These are phyloP conservation scores for Balansia obtecta DNA, from an alignment of 2,329 filamentous ascomycete genomes.

Conservation along the genomic window DNA sequence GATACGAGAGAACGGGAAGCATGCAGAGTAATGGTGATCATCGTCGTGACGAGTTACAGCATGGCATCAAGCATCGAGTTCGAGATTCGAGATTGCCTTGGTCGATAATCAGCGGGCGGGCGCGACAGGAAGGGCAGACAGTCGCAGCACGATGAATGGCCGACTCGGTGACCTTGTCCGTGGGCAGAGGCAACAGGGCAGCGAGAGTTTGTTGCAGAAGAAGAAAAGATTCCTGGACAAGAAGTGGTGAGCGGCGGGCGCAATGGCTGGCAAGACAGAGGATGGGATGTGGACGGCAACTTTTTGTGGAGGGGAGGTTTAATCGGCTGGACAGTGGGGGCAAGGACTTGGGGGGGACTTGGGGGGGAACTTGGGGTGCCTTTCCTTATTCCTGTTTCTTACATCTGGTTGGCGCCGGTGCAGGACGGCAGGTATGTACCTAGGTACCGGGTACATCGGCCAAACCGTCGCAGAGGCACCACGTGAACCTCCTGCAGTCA, in stretches of 20 bases:
- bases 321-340: conserved; percentile 3
- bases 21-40: conserved; percentile 40
- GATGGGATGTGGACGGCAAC: neutral
- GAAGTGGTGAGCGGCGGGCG: neutral
- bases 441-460: neutral
- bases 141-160: conserved; percentile 2
- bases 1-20: conserved; percentile 37
- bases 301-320: conserved; percentile 5
- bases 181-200: neutral
- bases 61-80: conserved; percentile 11
- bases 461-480: neutral
- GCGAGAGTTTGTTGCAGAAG: neutral
- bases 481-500: neutral
- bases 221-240: neutral
- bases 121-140: neutral
- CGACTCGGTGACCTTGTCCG: neutral
- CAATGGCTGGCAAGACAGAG: conserved; percentile 1
- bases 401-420: too few species aligned
- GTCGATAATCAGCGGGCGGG: conserved; percentile 2
- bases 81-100: neutral
- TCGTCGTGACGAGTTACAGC: conserved; percentile 33
- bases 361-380: neutral
- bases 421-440: too few species aligned
- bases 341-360: neutral
- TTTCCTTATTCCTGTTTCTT: too few species aligned